A percentile compares a stretch with the other conserved stretches of the same genome.
Evolutionary conservation across 2,329 filamentous ascomycete genomes (phyloP).

Genomic region (Aspergillus arachidicola): DNA sequence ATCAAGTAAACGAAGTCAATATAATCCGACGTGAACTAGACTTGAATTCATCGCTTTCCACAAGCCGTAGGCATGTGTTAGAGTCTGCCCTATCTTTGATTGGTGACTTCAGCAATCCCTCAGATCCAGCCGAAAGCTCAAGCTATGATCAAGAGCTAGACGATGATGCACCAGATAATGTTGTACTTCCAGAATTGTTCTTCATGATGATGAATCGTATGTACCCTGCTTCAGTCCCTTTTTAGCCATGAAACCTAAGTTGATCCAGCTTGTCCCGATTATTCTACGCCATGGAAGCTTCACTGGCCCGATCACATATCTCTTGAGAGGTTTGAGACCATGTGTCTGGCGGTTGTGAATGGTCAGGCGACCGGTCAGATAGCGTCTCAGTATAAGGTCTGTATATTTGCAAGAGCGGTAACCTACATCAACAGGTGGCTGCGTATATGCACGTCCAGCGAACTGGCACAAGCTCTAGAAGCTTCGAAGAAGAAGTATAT

Average conservation of each 20-base stretch:
- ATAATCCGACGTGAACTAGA: slow-evolving; percentile 5
- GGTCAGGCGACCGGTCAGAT: background rate
- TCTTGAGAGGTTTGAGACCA: background rate
- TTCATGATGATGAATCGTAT: slow-evolving; percentile 1
- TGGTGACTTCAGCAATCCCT: slow-evolving; percentile 1
- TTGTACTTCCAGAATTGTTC: background rate
- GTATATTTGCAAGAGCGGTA: background rate
- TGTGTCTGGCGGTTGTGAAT: background rate
- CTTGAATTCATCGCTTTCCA: background rate
- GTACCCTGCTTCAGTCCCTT: background rate
- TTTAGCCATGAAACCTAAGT: background rate
- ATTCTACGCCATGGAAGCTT: background rate
- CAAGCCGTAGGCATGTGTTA: background rate
- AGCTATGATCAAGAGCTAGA: background rate
- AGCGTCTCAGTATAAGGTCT: background rate
- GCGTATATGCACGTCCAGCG: background rate
- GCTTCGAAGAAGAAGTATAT: background rate
- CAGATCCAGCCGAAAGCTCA: background rate
- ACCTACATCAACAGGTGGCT: background rate
- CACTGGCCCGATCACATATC: background rate
- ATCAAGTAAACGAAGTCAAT: background rate
- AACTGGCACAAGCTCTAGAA: background rate
- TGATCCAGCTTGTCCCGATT: background rate
- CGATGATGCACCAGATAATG: background rate
- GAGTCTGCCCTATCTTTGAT: slow-evolving; percentile 4